These are phyloP conservation scores for Penicillium lagena DNA, from an alignment of 495 filamentous ascomycete genomes.

Conservation along the genomic window DNA sequence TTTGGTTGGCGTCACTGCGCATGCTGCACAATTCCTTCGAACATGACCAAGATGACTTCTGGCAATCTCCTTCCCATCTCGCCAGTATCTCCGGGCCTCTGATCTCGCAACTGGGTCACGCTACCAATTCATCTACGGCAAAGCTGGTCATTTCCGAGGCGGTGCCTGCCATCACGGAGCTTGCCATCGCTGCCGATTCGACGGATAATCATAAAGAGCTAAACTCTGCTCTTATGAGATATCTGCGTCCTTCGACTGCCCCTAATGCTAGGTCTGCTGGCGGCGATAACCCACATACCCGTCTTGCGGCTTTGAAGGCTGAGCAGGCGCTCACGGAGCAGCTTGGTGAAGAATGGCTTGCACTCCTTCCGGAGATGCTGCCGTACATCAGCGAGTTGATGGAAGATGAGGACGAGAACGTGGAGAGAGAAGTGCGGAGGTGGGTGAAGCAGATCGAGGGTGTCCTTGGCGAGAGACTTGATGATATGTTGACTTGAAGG, in stretches of 20 bases:
- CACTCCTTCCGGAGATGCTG: slow-evolving; percentile 85
- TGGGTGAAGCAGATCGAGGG: slow-evolving; percentile 86
- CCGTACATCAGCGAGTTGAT: slow-evolving; percentile 89
- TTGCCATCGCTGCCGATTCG: slow-evolving; percentile 70
- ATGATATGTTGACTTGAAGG: slow-evolving; percentile 76
- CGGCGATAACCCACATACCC: slow-evolving; percentile 40
- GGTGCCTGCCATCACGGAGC: slow-evolving; percentile 60
- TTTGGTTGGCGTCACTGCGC: slow-evolving; percentile 58
- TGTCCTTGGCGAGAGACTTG: slow-evolving; percentile 78
- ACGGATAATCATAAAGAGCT: slow-evolving; percentile 85
- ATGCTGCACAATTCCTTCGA: slow-evolving; percentile 69
- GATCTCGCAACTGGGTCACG: slow-evolving; percentile 58
- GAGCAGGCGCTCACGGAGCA: slow-evolving; percentile 70
- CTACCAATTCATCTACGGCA: slow-evolving; percentile 31
- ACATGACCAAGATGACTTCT: slow-evolving; percentile 79
- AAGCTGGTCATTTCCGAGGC: slow-evolving; percentile 39
- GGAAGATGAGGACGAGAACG: slow-evolving; percentile 90
- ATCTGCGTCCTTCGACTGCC: slow-evolving; percentile 61
- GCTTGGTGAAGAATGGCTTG: slow-evolving; percentile 88
- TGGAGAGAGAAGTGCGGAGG: slow-evolving; percentile 78
- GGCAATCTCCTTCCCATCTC: slow-evolving; percentile 87
- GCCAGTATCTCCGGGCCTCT: slow-evolving; percentile 60
- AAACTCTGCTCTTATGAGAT: slow-evolving; percentile 66
- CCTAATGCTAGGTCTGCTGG: slow-evolving; percentile 49
- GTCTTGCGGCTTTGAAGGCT: slow-evolving; percentile 72